Evolutionary conservation across 2,329 filamentous ascomycete genomes (phyloP).

Genomic region (Eurotiales sp.): DNA sequence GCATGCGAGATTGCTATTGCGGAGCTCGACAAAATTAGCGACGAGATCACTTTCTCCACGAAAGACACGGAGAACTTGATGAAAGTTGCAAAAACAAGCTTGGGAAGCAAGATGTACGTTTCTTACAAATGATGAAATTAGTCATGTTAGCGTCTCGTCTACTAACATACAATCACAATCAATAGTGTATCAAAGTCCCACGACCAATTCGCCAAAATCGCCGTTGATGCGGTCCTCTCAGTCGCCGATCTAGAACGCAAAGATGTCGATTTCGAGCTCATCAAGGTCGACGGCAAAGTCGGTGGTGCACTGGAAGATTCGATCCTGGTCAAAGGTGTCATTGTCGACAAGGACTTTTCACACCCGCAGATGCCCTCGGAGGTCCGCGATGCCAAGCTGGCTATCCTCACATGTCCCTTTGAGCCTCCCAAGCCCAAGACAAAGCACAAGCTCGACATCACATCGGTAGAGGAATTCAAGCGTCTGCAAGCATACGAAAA

Average conservation of each 20-base stretch:
- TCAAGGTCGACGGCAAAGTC: constrained; percentile 99
- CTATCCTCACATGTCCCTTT: constrained; percentile 95
- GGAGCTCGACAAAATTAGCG: constrained; percentile 89
- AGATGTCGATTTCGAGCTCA: constrained; percentile 97
- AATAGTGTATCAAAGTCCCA: constrained; percentile 85
- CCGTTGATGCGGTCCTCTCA: constrained; percentile 92
- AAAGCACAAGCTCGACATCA: constrained; percentile 98
- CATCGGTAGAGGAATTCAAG: constrained; percentile 96
- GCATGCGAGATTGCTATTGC: constrained; percentile 94
- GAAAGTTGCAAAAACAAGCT: constrained; percentile 90
- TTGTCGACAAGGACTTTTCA: constrained; percentile 99
- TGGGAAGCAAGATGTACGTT: constrained; percentile 85
- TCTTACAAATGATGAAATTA: neutral
- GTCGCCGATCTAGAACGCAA: constrained; percentile 94
- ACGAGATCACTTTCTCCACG: constrained; percentile 79
- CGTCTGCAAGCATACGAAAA: constrained; percentile 94
- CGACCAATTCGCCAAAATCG: constrained; percentile 96
- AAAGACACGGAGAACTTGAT: constrained; percentile 79
- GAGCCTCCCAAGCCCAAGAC: constrained; percentile 99
- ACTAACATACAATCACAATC: constrained; percentile 2
- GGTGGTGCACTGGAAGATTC: constrained; percentile 91
- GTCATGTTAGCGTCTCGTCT: neutral
- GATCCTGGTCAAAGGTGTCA: constrained; percentile 92
- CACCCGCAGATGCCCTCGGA: constrained; percentile 98
- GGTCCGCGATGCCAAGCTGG: constrained; percentile 91